Base-by-base conservation (phyloP, 2,329 filamentous ascomycete species). In the Dactylonectria macrodidyma region DNA sequence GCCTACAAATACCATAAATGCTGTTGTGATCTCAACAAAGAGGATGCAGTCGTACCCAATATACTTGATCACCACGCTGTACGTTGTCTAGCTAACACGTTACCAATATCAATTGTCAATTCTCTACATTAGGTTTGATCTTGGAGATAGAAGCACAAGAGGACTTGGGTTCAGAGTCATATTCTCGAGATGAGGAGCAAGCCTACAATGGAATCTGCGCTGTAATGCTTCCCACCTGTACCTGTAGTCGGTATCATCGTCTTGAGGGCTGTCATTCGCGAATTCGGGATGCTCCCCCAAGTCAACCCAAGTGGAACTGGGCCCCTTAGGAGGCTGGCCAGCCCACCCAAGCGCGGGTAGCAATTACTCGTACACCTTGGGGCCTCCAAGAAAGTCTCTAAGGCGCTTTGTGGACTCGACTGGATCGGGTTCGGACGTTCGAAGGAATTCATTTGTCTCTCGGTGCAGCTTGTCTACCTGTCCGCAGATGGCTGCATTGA, bases 331-430 rank as follows among this genome's bases (percentile, higher is more conserved):
- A 19, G 14, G 14, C 16, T 44, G 14, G 16, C n/a, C 3, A n/a
- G 14, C 14, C 41, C 41, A 44, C 5, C 41, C 16, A n/a, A 44
- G 41, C 41, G n/a, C 6, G 5, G 41, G 6, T 7, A 44, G 16
- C 3, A 5, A 3, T n/a, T n/a, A 19, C 5, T n/a, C 36, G 36
- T 14, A 11, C 36, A 10, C 5, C 9, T 38, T 9, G 4, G 10
- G 36, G 9, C 36, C 9, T 11, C 36, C 36, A 38, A 38, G 3
- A 38, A 5, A 5, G 12, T 12, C 36, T 10, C 10, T 38, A 10
- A 38, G 36, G 36, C 12, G 3, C 36, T 38, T 38, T 38, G 59
- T 55, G 9, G 59, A 62, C 6, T 52, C 65, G 0, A 64, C 22
- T 0, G 59, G 56, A 3, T 69, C 59, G 1, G 60, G 24, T 3